A percentile compares a stretch with the other conserved stretches of the same genome.
phyloP scores from a whole-genome alignment of 306 rosid species.

The Corylus americana region DNA sequence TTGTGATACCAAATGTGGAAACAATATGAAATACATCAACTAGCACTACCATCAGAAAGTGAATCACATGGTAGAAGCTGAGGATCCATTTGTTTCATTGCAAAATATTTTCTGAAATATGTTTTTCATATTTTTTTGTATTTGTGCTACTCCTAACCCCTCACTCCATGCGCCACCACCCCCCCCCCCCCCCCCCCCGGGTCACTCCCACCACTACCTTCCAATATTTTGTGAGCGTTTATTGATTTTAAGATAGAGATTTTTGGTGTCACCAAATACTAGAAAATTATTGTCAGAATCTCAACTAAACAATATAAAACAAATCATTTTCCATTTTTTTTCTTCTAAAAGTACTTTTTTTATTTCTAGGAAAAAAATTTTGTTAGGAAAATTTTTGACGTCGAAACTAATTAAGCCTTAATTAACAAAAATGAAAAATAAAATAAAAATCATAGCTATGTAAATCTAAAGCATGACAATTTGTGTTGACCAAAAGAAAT shows the following conservation, averaged over 20 bases:
- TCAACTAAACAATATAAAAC: background rate
- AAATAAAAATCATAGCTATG: background rate
- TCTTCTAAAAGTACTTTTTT: background rate
- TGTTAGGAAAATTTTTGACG: background rate
- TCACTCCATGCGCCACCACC: background rate
- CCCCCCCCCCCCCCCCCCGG: background rate
- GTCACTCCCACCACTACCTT: background rate
- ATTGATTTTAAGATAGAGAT: background rate
- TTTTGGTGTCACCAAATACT: background rate
- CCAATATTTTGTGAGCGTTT: background rate
- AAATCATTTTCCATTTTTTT: background rate
- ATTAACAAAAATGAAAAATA: background rate
- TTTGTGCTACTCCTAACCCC: background rate
- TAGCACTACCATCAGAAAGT: background rate
- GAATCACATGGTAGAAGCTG: background rate
- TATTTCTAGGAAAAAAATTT: background rate
- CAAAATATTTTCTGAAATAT: background rate
- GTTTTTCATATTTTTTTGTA: no score
- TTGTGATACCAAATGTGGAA: background rate
- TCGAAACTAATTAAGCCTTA: background rate
- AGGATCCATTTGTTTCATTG: background rate
- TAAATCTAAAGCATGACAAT: background rate
- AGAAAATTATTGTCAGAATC: background rate
- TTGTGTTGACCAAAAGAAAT: background rate
- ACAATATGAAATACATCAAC: background rate